Percentiles rank a stretch among this genome's conserved stretches.
Evolutionary conservation across 352 stramenopile genomes (phyloP).

Genomic region (Phytophthora meadii): DNA sequence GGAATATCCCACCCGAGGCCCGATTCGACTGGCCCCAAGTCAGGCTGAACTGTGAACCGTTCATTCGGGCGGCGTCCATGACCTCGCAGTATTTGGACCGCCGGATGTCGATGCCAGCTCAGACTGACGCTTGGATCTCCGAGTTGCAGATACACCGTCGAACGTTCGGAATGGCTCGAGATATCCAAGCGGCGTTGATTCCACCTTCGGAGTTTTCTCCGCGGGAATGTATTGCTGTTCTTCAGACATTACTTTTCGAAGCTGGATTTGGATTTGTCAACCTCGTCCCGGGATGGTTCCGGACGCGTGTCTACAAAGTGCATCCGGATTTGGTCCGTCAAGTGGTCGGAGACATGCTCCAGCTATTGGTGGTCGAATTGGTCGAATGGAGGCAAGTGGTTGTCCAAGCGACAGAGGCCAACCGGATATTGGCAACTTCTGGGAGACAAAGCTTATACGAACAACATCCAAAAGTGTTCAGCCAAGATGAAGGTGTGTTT

Average conservation of each 20-base stretch:
- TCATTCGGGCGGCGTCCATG: no score
- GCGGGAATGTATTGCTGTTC: no score
- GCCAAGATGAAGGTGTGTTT: background rate
- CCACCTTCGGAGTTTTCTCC: no score
- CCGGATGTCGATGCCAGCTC: no score
- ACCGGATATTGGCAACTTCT: background rate
- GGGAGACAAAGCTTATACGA: background rate
- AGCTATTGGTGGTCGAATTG: background rate
- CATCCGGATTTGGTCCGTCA: background rate
- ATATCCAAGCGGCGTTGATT: no score
- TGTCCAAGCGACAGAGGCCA: background rate
- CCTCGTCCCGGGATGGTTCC: background rate
- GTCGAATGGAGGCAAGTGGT: background rate
- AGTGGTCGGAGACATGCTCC: background rate
- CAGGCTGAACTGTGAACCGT: no score
- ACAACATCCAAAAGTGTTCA: background rate
- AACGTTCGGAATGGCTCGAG: no score
- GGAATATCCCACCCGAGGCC: background rate
- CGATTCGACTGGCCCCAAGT: no score
- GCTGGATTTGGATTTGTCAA: background rate
- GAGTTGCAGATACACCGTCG: no score
- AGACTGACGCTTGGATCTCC: no score
- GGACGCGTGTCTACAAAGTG: background rate
- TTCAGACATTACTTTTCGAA: no score
- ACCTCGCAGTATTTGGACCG: no score